Evolutionary conservation across 164 flowering plant species (phyloP), one percentile per base, ranked within the genome.

Genomic region (Euptelea pleiosperma): DNA sequence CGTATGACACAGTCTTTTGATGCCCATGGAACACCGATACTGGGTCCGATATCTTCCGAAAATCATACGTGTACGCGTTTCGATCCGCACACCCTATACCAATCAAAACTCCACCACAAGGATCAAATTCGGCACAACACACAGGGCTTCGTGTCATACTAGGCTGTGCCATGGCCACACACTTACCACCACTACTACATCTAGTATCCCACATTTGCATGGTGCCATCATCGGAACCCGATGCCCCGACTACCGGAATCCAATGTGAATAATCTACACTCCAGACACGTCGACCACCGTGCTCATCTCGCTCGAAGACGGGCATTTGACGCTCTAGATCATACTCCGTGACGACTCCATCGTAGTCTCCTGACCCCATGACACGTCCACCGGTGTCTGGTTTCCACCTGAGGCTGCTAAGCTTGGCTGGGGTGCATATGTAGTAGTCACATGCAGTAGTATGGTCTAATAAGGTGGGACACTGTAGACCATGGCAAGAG

Each of bases 141-240:
- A 86, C 83, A 0, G 94, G 44, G 57, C 81, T 76, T 15, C 65
- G 43, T 1, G 65, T 26, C 18, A 2, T 37, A 48, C 80, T 65
- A 1, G 86, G 86, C 34, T 68, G 67, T 31, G 61, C 75, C 28
- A 37, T n/a, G 3, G 82, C 83, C 64, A 78, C 67, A 36, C 65
- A 61, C 8, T 45, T 26, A 3, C 69, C 78, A 15, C 49, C 60
- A 4, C 62, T 72, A 30, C 74, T 71, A 16, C 94, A 80, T 2
- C n/a, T n/a, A n/a, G 86, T 52, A 68, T 86, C 94, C 94, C 94
- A 86, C 58, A 84, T 29, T 25, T 84, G 89, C 49, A 77, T 50
- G 48, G 87, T 76, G 1, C 94, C 94, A 41, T 86, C 94, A 31
- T 86, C 88, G 9, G 89, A 84, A 12, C 82, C 89, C 8, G 94